Evolutionary conservation across 768 basidiomycete species (phyloP).

Genomic region (Tulasnella sp.): DNA sequence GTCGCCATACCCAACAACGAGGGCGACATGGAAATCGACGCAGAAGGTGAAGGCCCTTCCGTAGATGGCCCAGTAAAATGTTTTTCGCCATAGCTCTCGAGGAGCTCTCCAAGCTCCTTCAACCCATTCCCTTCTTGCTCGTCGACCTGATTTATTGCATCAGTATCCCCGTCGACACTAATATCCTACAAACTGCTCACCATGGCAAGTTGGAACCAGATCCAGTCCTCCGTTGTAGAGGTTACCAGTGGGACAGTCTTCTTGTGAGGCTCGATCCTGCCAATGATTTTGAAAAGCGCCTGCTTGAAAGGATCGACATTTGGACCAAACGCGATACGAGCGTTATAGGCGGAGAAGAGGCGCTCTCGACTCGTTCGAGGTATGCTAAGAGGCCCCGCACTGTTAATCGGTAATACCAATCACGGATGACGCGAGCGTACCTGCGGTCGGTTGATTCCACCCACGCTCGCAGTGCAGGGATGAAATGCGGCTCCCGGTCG

Average conservation of each 20-base stretch:
- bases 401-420: not conserved
- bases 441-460: slow-evolving; percentile 70
- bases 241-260: slow-evolving; percentile 79
- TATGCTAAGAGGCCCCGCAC: slow-evolving; percentile 24
- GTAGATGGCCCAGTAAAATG: slow-evolving; percentile 59
- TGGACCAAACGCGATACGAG: slow-evolving; percentile 82
- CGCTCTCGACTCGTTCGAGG: slow-evolving; percentile 48
- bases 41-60: slow-evolving; percentile 31
- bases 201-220: slow-evolving; percentile 94
- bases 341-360: slow-evolving; percentile 43
- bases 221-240: slow-evolving; percentile 92
- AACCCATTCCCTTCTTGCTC: slow-evolving; percentile 77
- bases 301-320: slow-evolving; percentile 93
- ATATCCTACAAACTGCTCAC: slow-evolving; percentile 33
- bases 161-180: not conserved
- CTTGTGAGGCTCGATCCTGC: slow-evolving; percentile 75
- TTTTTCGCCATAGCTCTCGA: slow-evolving; percentile 70
- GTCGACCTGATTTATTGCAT: slow-evolving; percentile 47
- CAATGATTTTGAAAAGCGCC: slow-evolving; percentile 91
- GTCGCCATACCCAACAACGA: slow-evolving; percentile 25
- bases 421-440: slow-evolving; percentile 35
- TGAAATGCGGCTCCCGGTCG: slow-evolving; percentile 73
- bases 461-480: slow-evolving; percentile 76
- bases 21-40: slow-evolving; percentile 30
- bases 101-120: slow-evolving; percentile 61